Percentiles rank a stretch among this genome's conserved stretches.
These are phyloP conservation scores for Crotalaria pallida DNA, from an alignment of 306 rosid species.

Conservation along the genomic window DNA sequence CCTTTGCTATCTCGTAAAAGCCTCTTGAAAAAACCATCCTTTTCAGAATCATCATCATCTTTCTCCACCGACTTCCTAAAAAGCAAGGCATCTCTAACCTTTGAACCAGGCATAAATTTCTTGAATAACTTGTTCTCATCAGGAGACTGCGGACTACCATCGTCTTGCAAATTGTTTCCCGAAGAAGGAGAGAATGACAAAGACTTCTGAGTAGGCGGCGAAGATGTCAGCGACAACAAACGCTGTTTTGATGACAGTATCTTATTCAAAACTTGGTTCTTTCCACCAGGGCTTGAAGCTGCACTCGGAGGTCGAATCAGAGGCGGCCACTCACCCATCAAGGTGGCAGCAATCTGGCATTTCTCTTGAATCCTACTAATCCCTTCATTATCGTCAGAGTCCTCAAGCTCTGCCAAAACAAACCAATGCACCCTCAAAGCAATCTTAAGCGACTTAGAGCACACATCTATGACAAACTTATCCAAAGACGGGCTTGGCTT, in stretches of 20 bases:
- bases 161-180: slow-evolving; percentile 53
- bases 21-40: slow-evolving; percentile 89
- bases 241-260: slow-evolving; percentile 74
- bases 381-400: slow-evolving; percentile 87
- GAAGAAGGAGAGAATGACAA: slow-evolving; percentile 57
- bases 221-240: slow-evolving; percentile 64
- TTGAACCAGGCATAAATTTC: slow-evolving; percentile 72
- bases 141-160: slow-evolving; percentile 45
- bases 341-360: slow-evolving; percentile 84
- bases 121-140: slow-evolving; percentile 80
- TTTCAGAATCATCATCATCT: slow-evolving; percentile 70
- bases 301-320: slow-evolving; percentile 48
- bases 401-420: slow-evolving; percentile 86
- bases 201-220: slow-evolving; percentile 58
- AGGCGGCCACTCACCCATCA: slow-evolving; percentile 88
- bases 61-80: slow-evolving; percentile 82
- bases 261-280: slow-evolving; percentile 69
- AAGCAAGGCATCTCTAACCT: slow-evolving; percentile 79
- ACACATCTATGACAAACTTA: slow-evolving; percentile 88
- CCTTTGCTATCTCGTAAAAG: slow-evolving; percentile 75
- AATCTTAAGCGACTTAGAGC: slow-evolving; percentile 85
- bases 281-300: slow-evolving; percentile 48
- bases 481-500: slow-evolving; percentile 95
- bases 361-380: slow-evolving; percentile 82
- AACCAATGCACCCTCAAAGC: slow-evolving; percentile 97